phyloP scores from a whole-genome alignment of 192 early-diverging fungal genomes.

The Oehlia diaphana region DNA sequence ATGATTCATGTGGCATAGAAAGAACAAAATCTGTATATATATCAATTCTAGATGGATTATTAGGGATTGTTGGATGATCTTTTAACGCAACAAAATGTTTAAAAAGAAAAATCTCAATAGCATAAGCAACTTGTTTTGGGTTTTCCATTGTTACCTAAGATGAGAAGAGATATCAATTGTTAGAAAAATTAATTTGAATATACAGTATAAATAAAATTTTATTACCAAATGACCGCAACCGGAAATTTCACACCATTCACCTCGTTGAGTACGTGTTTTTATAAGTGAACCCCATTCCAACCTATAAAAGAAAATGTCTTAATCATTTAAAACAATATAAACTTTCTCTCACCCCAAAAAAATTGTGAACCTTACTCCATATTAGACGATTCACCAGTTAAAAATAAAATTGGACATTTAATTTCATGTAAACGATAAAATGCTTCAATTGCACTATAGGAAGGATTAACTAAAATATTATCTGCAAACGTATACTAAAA shows the following conservation, averaged over 20 bases:
- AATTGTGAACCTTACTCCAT: conserved; percentile 37
- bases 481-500: conserved; percentile 28
- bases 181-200: not conserved
- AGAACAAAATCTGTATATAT: not conserved
- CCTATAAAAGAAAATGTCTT: not conserved
- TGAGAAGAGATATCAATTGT: not conserved
- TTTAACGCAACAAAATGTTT: not conserved
- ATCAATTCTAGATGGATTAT: not conserved
- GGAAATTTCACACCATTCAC: not conserved
- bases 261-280: not conserved
- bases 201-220: too few species aligned
- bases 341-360: not conserved
- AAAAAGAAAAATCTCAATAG: not conserved
- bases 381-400: conserved; percentile 37
- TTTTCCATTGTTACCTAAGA: conserved; percentile 11
- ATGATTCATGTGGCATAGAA: not conserved
- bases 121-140: not conserved
- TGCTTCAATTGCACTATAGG: conserved; percentile 28
- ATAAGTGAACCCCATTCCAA: not conserved
- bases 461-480: not conserved
- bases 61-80: not conserved
- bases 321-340: too few species aligned
- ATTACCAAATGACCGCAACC: not conserved
- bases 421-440: conserved; percentile 36
- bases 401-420: conserved; percentile 42